phyloP scores from a whole-genome alignment of 129 eudicot genomes.

The Flaveria robusta region DNA sequence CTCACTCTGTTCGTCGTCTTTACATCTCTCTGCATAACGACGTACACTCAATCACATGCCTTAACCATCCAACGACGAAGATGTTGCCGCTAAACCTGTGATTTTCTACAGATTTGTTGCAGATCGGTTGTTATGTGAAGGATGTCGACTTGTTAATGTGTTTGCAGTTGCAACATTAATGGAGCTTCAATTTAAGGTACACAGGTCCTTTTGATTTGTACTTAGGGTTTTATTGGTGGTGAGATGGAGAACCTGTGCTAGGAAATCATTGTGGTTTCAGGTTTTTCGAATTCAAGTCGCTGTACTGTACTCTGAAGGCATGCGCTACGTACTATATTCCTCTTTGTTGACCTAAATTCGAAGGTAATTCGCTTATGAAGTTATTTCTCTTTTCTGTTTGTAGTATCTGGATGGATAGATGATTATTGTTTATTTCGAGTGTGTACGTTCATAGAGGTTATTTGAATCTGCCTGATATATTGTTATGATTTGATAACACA shows the following conservation, averaged over 20 bases:
- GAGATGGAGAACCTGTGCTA: neutral
- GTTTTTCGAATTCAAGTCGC: slow-evolving; percentile 20
- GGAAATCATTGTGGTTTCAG: slow-evolving; percentile 32
- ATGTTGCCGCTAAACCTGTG: neutral
- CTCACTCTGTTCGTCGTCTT: slow-evolving; percentile 22
- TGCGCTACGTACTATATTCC: slow-evolving; percentile 36
- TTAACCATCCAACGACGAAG: too few relatives aligned
- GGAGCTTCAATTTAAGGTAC: slow-evolving; percentile 24
- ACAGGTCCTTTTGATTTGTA: slow-evolving; percentile 18
- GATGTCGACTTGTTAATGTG: slow-evolving; percentile 7
- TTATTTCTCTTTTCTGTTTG: neutral
- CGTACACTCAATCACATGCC: too few relatives aligned
- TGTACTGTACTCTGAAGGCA: slow-evolving; percentile 29
- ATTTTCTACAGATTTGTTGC: slow-evolving; percentile 10
- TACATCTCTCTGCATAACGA: neutral
- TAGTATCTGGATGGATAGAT: slow-evolving; percentile 14
- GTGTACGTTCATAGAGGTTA: neutral
- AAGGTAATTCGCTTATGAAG: slow-evolving; percentile 14
- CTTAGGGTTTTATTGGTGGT: slow-evolving; percentile 28
- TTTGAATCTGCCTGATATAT: slow-evolving; percentile 29
- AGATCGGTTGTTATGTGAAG: slow-evolving; percentile 3
- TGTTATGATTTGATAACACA: slow-evolving; percentile 20
- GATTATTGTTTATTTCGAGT: slow-evolving; percentile 9
- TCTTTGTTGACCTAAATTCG: slow-evolving; percentile 8
- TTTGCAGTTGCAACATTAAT: slow-evolving; percentile 13